A percentile compares a stretch with the other conserved stretches of the same genome.
Evolutionary conservation across 495 filamentous ascomycete genomes (phyloP).

Genomic region (Neurospora intermedia): DNA sequence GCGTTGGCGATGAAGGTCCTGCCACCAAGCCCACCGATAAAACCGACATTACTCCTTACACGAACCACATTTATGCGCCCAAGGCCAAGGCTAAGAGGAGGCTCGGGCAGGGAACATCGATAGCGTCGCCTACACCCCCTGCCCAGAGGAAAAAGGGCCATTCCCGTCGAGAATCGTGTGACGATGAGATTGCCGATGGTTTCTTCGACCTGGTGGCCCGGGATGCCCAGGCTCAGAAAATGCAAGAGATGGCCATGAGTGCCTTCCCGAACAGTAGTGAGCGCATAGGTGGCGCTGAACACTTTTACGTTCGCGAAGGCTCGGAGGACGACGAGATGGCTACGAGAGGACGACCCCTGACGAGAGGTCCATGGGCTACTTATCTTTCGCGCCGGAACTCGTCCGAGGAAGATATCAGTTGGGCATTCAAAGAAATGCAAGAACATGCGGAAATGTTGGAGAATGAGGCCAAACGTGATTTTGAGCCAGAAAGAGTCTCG

Average conservation of each 20-base stretch:
- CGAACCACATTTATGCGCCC: slow-evolving; percentile 45
- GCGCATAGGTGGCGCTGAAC: slow-evolving; percentile 39
- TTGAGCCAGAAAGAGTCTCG: slow-evolving; percentile 14
- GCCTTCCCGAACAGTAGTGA: slow-evolving; percentile 38
- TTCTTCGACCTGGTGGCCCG: slow-evolving; percentile 64
- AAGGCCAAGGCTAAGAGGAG: slow-evolving; percentile 29
- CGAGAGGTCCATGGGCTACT: slow-evolving; percentile 25
- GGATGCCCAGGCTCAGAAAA: slow-evolving; percentile 58
- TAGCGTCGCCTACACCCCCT: slow-evolving; percentile 5
- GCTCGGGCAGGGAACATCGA: slow-evolving; percentile 16
- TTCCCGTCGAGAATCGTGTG: slow-evolving; percentile 47
- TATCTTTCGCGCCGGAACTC: slow-evolving; percentile 30
- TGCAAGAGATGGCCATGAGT: slow-evolving; percentile 37
- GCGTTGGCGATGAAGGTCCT: slow-evolving; percentile 39
- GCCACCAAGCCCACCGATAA: slow-evolving; percentile 42
- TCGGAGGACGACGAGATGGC: slow-evolving; percentile 32
- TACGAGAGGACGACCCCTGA: slow-evolving; percentile 19
- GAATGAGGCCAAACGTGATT: not conserved
- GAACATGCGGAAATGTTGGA: slow-evolving; percentile 31
- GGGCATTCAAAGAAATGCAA: slow-evolving; percentile 43
- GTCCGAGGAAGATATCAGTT: slow-evolving; percentile 35
- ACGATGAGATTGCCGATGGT: slow-evolving; percentile 62
- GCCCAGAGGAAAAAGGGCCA: slow-evolving; percentile 12
- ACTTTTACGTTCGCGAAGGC: slow-evolving; percentile 44
- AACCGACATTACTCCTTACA: slow-evolving; percentile 48